A percentile compares a stretch with the other conserved stretches of the same genome.
Evolutionary conservation across 768 basidiomycete genomes (phyloP).

Genomic region (Russula foetens): DNA sequence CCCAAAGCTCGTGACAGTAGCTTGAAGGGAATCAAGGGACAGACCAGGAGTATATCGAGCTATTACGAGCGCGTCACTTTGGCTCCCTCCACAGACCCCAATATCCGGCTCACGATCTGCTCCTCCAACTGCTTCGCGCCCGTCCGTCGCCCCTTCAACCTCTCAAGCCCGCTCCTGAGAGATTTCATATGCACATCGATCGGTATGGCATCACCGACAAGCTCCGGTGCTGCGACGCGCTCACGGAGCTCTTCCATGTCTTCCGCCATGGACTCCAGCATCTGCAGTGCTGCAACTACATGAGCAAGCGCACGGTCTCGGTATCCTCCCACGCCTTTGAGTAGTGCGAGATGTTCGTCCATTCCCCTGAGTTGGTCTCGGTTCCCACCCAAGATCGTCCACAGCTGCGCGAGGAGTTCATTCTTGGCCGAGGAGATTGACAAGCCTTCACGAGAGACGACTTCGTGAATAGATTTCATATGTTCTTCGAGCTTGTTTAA

Average conservation of each 20-base stretch:
- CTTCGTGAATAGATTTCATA: slow-evolving; percentile 47
- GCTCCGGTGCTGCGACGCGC: slow-evolving; percentile 58
- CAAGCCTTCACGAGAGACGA: slow-evolving; percentile 50
- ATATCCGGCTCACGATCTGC: slow-evolving; percentile 27
- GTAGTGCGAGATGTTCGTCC: slow-evolving; percentile 43
- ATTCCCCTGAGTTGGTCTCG: slow-evolving; percentile 38
- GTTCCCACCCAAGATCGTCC: slow-evolving; percentile 66
- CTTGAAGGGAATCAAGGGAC: background rate
- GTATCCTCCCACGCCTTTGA: slow-evolving; percentile 48
- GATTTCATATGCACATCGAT: slow-evolving; percentile 71
- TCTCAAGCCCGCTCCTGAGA: slow-evolving; percentile 54
- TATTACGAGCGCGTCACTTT: background rate
- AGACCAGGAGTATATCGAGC: background rate
- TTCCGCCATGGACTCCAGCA: slow-evolving; percentile 53
- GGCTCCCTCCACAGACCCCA: background rate
- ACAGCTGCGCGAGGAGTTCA: slow-evolving; percentile 55
- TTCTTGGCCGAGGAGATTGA: slow-evolving; percentile 37
- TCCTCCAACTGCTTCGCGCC: slow-evolving; percentile 43
- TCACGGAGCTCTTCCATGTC: slow-evolving; percentile 75
- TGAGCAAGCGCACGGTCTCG: slow-evolving; percentile 55
- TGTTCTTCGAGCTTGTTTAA: slow-evolving; percentile 57
- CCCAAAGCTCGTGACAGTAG: too few relatives aligned
- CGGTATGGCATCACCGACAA: slow-evolving; percentile 52
- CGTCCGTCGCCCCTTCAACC: slow-evolving; percentile 48
- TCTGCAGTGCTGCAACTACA: slow-evolving; percentile 54